Evolutionary conservation across 345 rosid genomes (phyloP), one percentile per base, ranked within the genome.

Genomic region (Citrus mangshanensis): DNA sequence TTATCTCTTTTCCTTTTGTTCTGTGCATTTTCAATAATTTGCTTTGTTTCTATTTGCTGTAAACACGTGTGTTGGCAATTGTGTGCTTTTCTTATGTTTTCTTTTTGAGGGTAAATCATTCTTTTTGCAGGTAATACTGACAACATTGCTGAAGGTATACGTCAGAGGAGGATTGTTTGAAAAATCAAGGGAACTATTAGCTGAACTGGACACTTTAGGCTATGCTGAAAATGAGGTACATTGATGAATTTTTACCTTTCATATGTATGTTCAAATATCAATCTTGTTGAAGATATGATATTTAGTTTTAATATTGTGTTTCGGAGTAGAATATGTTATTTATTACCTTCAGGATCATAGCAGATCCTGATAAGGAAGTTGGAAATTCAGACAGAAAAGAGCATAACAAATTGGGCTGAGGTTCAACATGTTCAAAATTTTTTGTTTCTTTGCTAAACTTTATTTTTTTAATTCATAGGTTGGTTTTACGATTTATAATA

Each of bases 111-210:
- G 0, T 42, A 62, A 54, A 38, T 77, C 35, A 6, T n/a, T 74
- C 28, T 68, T 46, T 46, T 12, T 46, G 16, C 92, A 95, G 99
- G 96, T 95, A 75, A 87, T 92, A 77, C 78, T 91, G 89, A 95
- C 99, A 72, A 95, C 98, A 66, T 75, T 93, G 80, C 83, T 95
- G 40, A 95, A 95, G 84, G 99, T 88, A 22, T 95, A 95, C 80
- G 91, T 91, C 25, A 89, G 90, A 89, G 97, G 98, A 81, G 95
- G 96, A 35, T 79, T 92, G 84, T 93, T 93, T 89, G 98, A 92
- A 18, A 91, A 90, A 78, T 89, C 99, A 32, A 89, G 88, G 78
- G 88, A 89, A 78, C 81, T 92, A 70, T 87, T 95, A 40, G 76
- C 87, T 59, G 88, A 93, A 83, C 85, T 95, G 77, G 95, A 91